phyloP scores from a whole-genome alignment of 345 rosid species.

The Hibiscus trionum region DNA sequence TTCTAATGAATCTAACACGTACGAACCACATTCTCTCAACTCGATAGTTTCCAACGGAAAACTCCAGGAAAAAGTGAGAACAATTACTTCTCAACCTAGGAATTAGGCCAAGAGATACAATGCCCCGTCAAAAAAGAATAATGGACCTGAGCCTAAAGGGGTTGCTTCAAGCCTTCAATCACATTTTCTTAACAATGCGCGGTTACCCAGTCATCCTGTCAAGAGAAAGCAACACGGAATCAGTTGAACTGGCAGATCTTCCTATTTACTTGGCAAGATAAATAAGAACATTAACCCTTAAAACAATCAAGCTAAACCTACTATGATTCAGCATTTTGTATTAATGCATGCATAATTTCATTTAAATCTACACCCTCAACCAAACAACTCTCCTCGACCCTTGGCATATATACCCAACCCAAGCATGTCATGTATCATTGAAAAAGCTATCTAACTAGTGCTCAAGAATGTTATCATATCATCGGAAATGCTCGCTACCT shows the following conservation, averaged over 20 bases:
- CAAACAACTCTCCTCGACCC: not conserved
- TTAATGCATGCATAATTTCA: not conserved
- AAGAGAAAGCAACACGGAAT: not conserved
- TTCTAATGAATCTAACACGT: not conserved
- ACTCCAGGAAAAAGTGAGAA: not conserved
- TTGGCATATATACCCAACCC: not conserved
- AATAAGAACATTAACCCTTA: not conserved
- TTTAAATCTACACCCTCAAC: not conserved
- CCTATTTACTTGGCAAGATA: not conserved
- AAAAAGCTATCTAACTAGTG: not conserved
- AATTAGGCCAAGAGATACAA: not conserved
- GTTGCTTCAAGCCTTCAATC: not conserved
- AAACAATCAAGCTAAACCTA: not conserved
- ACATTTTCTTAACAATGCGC: not conserved
- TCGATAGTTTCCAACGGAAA: not conserved
- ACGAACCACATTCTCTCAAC: not conserved
- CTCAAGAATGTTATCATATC: not conserved
- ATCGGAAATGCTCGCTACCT: not conserved
- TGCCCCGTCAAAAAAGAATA: not conserved
- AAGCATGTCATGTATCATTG: not conserved
- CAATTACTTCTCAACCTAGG: not conserved
- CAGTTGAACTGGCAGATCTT: not conserved
- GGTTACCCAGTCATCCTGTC: constrained; percentile 8
- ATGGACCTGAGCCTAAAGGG: not conserved
- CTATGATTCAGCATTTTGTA: not conserved